A percentile compares a stretch with the other conserved stretches of the same genome.
phyloP scores from a whole-genome alignment of 768 basidiomycete species.

The Russula sp. region DNA sequence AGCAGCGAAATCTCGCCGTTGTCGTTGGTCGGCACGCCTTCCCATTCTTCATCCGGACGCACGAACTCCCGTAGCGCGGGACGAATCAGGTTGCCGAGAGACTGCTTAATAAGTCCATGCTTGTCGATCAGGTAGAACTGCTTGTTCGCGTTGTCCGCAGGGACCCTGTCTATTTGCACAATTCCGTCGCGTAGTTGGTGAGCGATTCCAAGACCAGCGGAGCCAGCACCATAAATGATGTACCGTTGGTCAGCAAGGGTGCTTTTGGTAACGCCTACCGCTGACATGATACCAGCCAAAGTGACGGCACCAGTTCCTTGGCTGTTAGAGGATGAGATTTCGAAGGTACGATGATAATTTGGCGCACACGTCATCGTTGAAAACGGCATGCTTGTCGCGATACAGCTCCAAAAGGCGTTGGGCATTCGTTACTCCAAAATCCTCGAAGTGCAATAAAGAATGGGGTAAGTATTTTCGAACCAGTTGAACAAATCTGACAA shows the following conservation, averaged over 20 bases:
- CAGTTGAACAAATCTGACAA: constrained; percentile 61
- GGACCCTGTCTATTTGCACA: constrained; percentile 43
- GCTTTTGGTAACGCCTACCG: constrained; percentile 56
- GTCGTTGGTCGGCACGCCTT: constrained; percentile 32
- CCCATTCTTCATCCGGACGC: constrained; percentile 53
- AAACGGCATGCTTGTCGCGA: constrained; percentile 55
- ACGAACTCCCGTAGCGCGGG: constrained; percentile 49
- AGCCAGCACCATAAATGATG: constrained; percentile 74
- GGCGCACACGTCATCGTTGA: constrained; percentile 80
- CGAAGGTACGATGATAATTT: not conserved
- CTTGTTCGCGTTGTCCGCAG: constrained; percentile 51
- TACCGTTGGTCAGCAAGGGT: constrained; percentile 69
- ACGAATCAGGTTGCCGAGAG: constrained; percentile 41
- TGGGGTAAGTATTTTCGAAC: constrained; percentile 66
- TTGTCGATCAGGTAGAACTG: constrained; percentile 72
- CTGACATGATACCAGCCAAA: constrained; percentile 61
- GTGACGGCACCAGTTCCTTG: constrained; percentile 77
- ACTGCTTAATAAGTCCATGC: constrained; percentile 53
- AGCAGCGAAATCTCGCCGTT: constrained; percentile 47
- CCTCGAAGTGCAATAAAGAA: constrained; percentile 75
- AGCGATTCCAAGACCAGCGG: constrained; percentile 77
- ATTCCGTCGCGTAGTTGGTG: constrained; percentile 75
- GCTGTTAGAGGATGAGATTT: constrained; percentile 30
- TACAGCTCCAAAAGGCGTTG: constrained; percentile 60
- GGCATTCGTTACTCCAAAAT: constrained; percentile 77